Conservation (phyloP, 1,284 basidiomycete species). For the Cryptococcus amylolentus region DNA sequence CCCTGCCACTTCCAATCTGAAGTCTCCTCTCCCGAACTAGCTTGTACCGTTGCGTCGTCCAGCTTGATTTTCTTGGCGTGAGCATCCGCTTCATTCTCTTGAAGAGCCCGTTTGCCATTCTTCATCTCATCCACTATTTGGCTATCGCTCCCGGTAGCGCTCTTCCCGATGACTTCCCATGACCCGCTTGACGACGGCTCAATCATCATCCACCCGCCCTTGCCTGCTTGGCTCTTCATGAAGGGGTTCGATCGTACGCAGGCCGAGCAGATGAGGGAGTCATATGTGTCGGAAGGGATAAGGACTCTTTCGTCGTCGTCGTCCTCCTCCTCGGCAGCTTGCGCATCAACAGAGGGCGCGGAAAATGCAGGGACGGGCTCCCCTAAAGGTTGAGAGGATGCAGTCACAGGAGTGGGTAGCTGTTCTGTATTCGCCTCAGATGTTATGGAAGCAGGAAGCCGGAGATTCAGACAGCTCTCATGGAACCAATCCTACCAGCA, state of each 20-base stretch:
- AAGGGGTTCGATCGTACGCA: conserved; percentile 28
- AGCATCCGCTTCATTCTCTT: background rate
- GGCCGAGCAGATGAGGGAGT: conserved; percentile 41
- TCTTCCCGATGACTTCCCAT: conserved; percentile 26
- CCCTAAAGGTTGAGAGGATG: background rate
- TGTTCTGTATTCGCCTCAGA: background rate
- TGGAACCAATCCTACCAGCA: conserved; percentile 44
- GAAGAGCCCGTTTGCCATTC: background rate
- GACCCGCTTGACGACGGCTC: conserved; percentile 23
- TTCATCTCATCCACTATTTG: background rate
- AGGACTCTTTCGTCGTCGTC: conserved; percentile 40
- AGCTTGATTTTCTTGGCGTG: conserved; percentile 4
- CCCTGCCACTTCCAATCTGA: conserved; percentile 15
- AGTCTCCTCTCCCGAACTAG: background rate
- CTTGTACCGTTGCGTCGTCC: background rate
- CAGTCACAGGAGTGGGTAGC: background rate
- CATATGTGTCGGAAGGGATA: conserved; percentile 43
- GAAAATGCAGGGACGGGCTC: background rate
- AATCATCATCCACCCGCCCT: conserved; percentile 44
- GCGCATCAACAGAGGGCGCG: background rate
- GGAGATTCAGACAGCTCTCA: conserved; percentile 45
- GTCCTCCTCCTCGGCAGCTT: conserved; percentile 32
- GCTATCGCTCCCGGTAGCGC: conserved; percentile 4
- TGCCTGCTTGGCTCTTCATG: conserved; percentile 28
- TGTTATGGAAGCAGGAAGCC: background rate